Evolutionary conservation across 1,284 basidiomycete genomes (phyloP).

Genomic region (Sanguinoderma infundibulare): DNA sequence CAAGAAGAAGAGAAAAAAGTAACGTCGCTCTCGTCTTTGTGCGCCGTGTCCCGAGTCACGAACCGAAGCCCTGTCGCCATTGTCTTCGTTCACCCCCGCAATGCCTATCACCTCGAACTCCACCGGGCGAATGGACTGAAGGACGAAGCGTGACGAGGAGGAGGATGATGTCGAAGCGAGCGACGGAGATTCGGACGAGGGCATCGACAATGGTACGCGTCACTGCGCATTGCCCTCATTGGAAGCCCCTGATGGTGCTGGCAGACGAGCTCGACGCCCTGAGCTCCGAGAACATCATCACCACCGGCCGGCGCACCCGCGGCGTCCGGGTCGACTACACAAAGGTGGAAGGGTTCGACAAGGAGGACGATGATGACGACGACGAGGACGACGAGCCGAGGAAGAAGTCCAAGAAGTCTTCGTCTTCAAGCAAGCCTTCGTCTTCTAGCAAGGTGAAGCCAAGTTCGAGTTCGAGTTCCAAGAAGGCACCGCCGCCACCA

Average conservation of each 20-base stretch:
- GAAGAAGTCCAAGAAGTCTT: slow-evolving; percentile 27
- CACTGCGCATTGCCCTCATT: slow-evolving; percentile 4
- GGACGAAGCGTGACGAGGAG: slow-evolving; percentile 35
- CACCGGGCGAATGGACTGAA: slow-evolving; percentile 10
- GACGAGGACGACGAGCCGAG: slow-evolving; percentile 34
- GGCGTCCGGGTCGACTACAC: slow-evolving; percentile 42
- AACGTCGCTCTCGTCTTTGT: slow-evolving; percentile 18
- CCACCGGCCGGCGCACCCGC: slow-evolving; percentile 38
- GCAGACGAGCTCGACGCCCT: slow-evolving; percentile 39
- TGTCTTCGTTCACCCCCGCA: background rate
- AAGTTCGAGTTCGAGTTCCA: slow-evolving; percentile 15
- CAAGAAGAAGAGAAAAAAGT: slow-evolving; percentile 39
- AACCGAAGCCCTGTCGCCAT: slow-evolving; percentile 11
- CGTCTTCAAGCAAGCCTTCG: no score
- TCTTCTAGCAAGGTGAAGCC: slow-evolving; percentile 10
- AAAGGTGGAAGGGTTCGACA: slow-evolving; percentile 33
- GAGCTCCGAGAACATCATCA: slow-evolving; percentile 35
- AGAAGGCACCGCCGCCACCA: slow-evolving; percentile 17
- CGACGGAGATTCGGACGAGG: slow-evolving; percentile 31
- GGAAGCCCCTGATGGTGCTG: background rate
- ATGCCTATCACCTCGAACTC: background rate
- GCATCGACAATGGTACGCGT: slow-evolving; percentile 36
- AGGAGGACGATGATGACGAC: slow-evolving; percentile 35
- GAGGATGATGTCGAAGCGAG: slow-evolving; percentile 36
- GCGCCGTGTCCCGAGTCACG: slow-evolving; percentile 10